Conservation (phyloP, 208 protist genomes). For the Naegleria lovaniensis region DNA sequence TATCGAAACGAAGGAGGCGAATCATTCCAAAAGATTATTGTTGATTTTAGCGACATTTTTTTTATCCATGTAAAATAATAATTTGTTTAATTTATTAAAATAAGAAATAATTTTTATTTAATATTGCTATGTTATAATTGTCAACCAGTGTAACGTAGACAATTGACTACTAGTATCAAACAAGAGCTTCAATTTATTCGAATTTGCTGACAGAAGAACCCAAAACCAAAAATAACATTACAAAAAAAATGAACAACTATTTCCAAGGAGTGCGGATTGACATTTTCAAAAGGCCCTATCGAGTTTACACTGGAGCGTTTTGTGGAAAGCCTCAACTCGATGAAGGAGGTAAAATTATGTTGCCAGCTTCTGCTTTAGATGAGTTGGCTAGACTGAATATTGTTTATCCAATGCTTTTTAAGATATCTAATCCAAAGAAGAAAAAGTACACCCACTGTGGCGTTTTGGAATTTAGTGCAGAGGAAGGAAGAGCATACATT, state of each 20-base stretch:
- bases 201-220: neutral
- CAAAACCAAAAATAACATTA: neutral
- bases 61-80: no score
- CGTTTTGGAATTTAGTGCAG: slow-evolving; percentile 81
- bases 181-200: no score
- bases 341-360: slow-evolving; percentile 49
- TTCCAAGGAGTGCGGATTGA: slow-evolving; percentile 12
- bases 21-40: slow-evolving; percentile 10
- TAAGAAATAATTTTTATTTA: no score
- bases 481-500: slow-evolving; percentile 71
- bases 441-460: slow-evolving; percentile 60
- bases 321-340: slow-evolving; percentile 22
- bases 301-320: slow-evolving; percentile 21
- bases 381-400: slow-evolving; percentile 65
- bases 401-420: slow-evolving; percentile 79
- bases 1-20: neutral
- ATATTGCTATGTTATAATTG: no score
- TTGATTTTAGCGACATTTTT: neutral
- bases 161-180: no score
- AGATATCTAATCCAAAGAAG: slow-evolving; percentile 52
- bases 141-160: no score
- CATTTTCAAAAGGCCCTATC: slow-evolving; percentile 22
- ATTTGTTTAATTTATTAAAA: no score
- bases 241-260: neutral
- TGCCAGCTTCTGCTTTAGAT: slow-evolving; percentile 65